A percentile compares a stretch with the other conserved stretches of the same genome.
Evolutionary conservation across 1,139 yeast genomes (phyloP).

Genomic region (Spencermartinsiella ligniputridi): DNA sequence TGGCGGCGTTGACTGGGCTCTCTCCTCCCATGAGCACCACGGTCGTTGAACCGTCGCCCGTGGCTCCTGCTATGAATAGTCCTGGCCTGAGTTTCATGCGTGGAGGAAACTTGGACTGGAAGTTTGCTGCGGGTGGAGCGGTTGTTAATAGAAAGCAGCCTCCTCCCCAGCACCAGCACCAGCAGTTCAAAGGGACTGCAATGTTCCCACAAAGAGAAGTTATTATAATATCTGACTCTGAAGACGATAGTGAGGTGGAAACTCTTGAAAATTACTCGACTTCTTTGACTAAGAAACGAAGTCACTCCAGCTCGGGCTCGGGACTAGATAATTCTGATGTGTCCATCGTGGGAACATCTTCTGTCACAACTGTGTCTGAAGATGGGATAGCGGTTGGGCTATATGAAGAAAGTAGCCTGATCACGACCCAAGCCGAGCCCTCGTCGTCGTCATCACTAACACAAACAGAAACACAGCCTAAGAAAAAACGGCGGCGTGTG

Average conservation of each 20-base stretch:
- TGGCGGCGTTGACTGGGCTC: not conserved
- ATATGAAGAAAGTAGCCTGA: not conserved
- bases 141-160: not conserved
- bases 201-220: slow-evolving; percentile 7
- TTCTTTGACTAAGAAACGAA: not conserved
- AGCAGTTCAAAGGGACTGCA: not conserved
- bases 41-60: slow-evolving; percentile 5
- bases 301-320: not conserved
- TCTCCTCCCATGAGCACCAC: slow-evolving; percentile 2
- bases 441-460: not conserved
- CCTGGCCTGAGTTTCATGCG: not conserved
- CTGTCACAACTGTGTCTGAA: not conserved
- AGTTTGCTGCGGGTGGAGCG: not conserved
- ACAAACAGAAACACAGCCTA: not conserved
- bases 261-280: not conserved
- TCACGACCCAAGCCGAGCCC: not conserved
- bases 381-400: not conserved
- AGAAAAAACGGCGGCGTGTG: slow-evolving; percentile 1
- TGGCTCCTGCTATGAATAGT: slow-evolving; percentile 1
- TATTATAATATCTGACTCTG: slow-evolving; percentile 14
- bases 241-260: slow-evolving; percentile 12
- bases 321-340: not conserved
- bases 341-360: not conserved
- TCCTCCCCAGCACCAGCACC: not conserved
- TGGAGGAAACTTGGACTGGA: not conserved